Evolutionary conservation across 108 stramenopile genomes (phyloP).

Genomic region (Conticribra guillardii): DNA sequence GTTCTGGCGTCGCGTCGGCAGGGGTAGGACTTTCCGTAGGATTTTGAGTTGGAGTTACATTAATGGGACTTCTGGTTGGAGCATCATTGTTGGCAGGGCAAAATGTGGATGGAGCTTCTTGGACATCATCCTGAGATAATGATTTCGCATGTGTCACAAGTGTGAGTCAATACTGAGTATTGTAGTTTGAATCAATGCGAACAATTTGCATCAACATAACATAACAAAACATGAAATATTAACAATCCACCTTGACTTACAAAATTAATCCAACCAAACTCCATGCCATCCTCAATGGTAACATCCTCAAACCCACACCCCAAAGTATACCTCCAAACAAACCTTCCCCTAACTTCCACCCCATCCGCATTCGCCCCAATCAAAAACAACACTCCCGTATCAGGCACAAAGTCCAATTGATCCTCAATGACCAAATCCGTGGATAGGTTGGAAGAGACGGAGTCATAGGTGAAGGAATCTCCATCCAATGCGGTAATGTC

Average conservation of each 20-base stretch:
- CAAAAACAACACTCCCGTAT: slow-evolving; percentile 29
- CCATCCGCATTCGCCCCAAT: slow-evolving; percentile 23
- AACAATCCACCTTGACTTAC: slow-evolving; percentile 1
- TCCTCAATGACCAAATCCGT: slow-evolving; percentile 8
- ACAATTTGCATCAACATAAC: no score
- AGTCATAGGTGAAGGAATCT: slow-evolving; percentile 8
- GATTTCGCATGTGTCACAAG: not conserved
- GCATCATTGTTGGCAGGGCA: slow-evolving; percentile 11
- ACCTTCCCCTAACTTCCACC: slow-evolving; percentile 27
- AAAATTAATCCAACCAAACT: slow-evolving; percentile 16
- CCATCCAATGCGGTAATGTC: slow-evolving; percentile 11
- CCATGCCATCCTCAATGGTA: slow-evolving; percentile 5
- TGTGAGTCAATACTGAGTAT: not conserved
- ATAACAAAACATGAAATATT: not conserved
- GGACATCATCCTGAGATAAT: slow-evolving; percentile 6
- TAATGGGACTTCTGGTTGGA: slow-evolving; percentile 1
- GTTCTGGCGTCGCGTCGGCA: not conserved
- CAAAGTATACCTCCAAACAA: slow-evolving; percentile 25
- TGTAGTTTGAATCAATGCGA: not conserved
- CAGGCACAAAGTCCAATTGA: slow-evolving; percentile 26
- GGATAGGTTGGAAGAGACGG: slow-evolving; percentile 4
- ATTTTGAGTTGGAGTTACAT: not conserved
- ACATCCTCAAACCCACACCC: slow-evolving; percentile 21
- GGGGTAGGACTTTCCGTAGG: not conserved
- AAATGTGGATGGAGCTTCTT: slow-evolving; percentile 8